A percentile compares a stretch with the other conserved stretches of the same genome.
These are phyloP conservation scores for Yarrowia yakushimensis DNA, from an alignment of 805 yeast genomes.

Conservation along the genomic window DNA sequence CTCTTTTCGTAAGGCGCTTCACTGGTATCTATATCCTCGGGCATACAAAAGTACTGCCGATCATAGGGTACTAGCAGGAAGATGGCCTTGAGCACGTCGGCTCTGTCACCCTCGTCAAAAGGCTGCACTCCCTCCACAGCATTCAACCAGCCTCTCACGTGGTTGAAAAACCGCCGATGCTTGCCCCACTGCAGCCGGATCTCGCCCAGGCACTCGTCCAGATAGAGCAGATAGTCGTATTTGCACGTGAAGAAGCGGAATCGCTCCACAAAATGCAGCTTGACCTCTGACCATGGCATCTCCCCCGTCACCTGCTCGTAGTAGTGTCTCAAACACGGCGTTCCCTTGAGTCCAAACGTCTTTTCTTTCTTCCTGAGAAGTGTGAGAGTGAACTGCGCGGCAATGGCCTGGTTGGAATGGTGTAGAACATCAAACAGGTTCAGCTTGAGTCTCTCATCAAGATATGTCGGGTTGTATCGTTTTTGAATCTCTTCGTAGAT, in stretches of 20 bases:
- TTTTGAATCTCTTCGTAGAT: slow-evolving; percentile 15
- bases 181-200: slow-evolving; percentile 19
- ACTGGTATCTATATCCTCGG: slow-evolving; percentile 1
- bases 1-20: slow-evolving; percentile 1
- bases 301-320: slow-evolving; percentile 16
- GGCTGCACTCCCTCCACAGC: slow-evolving; percentile 6
- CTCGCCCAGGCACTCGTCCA: slow-evolving; percentile 24
- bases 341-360: neutral
- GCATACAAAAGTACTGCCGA: slow-evolving; percentile 8
- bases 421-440: slow-evolving; percentile 17
- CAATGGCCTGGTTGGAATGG: neutral
- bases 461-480: slow-evolving; percentile 21
- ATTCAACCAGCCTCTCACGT: slow-evolving; percentile 17
- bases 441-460: neutral
- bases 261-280: slow-evolving; percentile 8
- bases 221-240: slow-evolving; percentile 16
- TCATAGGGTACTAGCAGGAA: slow-evolving; percentile 17
- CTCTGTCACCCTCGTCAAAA: neutral
- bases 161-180: slow-evolving; percentile 14
- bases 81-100: slow-evolving; percentile 10
- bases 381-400: slow-evolving; percentile 19
- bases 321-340: slow-evolving; percentile 14
- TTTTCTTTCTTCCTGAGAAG: neutral
- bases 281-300: slow-evolving; percentile 6
- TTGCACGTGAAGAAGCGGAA: slow-evolving; percentile 19